phyloP scores from a whole-genome alignment of 257 asterid genomes.

The Capsicum chinense region DNA sequence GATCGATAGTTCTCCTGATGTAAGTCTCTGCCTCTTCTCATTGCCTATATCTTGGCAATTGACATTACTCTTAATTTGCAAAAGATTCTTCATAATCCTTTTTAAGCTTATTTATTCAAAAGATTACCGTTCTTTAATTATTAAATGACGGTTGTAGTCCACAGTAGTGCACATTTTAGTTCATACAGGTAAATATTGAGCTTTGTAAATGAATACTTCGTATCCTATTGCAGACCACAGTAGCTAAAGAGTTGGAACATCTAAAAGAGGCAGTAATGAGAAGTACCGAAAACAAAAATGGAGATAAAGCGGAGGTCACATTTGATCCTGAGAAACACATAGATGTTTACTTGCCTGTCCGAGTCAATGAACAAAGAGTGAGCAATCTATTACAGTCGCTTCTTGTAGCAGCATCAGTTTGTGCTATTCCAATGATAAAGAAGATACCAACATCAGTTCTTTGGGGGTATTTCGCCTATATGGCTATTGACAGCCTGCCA shows the following conservation, averaged over 20 bases:
- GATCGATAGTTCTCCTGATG: conserved; percentile 50
- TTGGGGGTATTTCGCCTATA: conserved; percentile 45
- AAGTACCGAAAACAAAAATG: conserved; percentile 28
- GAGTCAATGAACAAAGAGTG: conserved; percentile 67
- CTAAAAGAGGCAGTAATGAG: conserved; percentile 59
- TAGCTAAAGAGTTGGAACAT: conserved; percentile 50
- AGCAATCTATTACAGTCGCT: conserved; percentile 65
- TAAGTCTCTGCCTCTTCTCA: conserved; percentile 32
- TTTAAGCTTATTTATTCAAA: too few species aligned
- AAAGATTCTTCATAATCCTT: background rate
- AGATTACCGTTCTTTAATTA: background rate
- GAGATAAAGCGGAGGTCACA: conserved; percentile 26
- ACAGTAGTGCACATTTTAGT: background rate
- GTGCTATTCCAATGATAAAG: conserved; percentile 57
- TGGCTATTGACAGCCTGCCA: conserved; percentile 72
- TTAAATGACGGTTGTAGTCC: background rate
- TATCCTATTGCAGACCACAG: conserved; percentile 39
- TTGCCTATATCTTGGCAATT: background rate
- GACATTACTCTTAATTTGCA: background rate
- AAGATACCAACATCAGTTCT: conserved; percentile 11
- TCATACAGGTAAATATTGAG: background rate
- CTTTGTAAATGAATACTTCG: background rate
- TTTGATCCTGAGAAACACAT: conserved; percentile 55
- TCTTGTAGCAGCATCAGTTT: conserved; percentile 53
- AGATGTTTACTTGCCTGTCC: conserved; percentile 56